These are phyloP conservation scores for Neospermospora avenae DNA, from an alignment of 2,329 filamentous ascomycete genomes.

Conservation along the genomic window DNA sequence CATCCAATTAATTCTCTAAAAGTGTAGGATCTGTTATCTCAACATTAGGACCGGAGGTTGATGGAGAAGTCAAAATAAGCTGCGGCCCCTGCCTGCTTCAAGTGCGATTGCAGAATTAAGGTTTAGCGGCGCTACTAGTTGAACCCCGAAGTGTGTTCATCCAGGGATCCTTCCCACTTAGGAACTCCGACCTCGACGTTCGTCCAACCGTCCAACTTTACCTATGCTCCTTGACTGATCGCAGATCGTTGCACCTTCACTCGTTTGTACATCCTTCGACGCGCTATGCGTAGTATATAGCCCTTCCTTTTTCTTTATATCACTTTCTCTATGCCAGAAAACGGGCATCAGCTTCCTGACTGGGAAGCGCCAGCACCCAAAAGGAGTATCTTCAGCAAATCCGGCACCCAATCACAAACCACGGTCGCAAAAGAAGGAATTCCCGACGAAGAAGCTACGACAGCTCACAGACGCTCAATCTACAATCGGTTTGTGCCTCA, in stretches of 20 bases:
- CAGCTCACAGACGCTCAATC: slow-evolving; percentile 11
- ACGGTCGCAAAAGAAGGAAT: slow-evolving; percentile 7
- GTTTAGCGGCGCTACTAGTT: background rate
- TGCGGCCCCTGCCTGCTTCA: too few species aligned
- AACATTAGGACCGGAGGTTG: too few species aligned
- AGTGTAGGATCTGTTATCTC: too few species aligned
- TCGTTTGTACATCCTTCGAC: slow-evolving; percentile 13
- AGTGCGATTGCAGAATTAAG: background rate
- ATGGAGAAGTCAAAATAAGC: background rate
- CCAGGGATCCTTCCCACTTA: slow-evolving; percentile 12
- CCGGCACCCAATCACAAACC: slow-evolving; percentile 7
- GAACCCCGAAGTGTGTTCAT: background rate
- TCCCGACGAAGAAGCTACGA: slow-evolving; percentile 6
- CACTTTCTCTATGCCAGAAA: slow-evolving; percentile 13
- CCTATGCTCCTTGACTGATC: background rate
- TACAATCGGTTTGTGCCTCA: slow-evolving; percentile 11
- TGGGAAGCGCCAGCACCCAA: slow-evolving; percentile 28
- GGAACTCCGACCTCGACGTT: background rate
- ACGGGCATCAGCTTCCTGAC: slow-evolving; percentile 24
- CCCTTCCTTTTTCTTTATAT: background rate
- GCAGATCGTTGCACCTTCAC: slow-evolving; percentile 15
- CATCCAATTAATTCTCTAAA: too few species aligned
- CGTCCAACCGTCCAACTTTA: background rate
- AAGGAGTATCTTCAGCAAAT: slow-evolving; percentile 18
- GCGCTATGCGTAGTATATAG: slow-evolving; percentile 5